Percentiles rank a stretch among this genome's conserved stretches.
phyloP scores from a whole-genome alignment of 129 eudicot species.

The Mikania micrantha region DNA sequence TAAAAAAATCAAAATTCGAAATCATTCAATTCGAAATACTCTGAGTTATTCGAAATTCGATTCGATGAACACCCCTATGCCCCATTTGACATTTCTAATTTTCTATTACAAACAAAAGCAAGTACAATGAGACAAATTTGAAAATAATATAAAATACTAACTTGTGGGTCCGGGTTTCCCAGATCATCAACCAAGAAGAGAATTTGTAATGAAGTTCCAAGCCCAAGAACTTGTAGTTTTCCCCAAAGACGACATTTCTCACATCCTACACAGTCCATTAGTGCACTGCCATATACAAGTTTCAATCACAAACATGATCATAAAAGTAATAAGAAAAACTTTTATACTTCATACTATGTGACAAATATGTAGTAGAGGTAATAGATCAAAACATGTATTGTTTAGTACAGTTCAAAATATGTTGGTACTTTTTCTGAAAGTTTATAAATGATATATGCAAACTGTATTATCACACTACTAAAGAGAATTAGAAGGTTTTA shows the following conservation, averaged over 20 bases:
- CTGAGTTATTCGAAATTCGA: no score
- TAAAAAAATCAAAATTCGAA: no score
- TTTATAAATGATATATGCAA: not conserved
- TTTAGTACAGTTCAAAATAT: not conserved
- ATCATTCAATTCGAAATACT: no score
- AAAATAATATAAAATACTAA: constrained; percentile 29
- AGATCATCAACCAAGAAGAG: constrained; percentile 64
- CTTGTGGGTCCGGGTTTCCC: constrained; percentile 44
- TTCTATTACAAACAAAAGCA: not conserved
- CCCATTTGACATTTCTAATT: not conserved
- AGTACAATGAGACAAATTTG: not conserved
- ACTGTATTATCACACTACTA: not conserved
- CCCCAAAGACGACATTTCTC: constrained; percentile 99
- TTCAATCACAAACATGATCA: not conserved
- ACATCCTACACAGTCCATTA: constrained; percentile 97
- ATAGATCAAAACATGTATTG: not conserved
- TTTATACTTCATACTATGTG: not conserved
- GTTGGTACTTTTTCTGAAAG: not conserved
- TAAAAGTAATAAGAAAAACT: not conserved
- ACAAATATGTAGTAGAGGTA: not conserved
- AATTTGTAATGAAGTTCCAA: constrained; percentile 91
- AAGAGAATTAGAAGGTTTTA: not conserved
- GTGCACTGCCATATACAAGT: constrained; percentile 54
- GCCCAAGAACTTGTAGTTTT: constrained; percentile 93
- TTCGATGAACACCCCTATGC: no score